Evolutionary conservation across 108 stramenopile genomes (phyloP).

Genomic region (Parietichytrium sp.): DNA sequence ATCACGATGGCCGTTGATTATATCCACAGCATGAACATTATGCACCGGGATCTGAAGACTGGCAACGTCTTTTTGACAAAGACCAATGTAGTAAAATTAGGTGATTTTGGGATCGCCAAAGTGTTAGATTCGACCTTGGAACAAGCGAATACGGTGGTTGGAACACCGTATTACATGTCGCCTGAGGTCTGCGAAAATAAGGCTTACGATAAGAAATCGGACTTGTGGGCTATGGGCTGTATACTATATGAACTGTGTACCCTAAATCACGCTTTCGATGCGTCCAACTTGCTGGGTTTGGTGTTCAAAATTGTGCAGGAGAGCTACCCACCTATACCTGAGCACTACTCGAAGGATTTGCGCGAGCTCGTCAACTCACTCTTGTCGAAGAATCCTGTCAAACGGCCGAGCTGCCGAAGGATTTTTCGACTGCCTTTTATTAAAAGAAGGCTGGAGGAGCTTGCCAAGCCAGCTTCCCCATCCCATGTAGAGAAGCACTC

Average conservation of each 20-base stretch:
- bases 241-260: constrained; percentile 43
- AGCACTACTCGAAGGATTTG: neutral
- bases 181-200: constrained; percentile 40
- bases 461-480: constrained; percentile 12
- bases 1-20: constrained; percentile 51
- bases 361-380: constrained; percentile 36
- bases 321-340: constrained; percentile 34
- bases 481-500: no score
- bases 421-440: constrained; percentile 4
- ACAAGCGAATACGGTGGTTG: constrained; percentile 53
- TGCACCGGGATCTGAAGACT: constrained; percentile 61
- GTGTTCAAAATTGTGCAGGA: constrained; percentile 38
- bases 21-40: constrained; percentile 51
- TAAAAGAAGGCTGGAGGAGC: neutral
- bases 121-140: constrained; percentile 48
- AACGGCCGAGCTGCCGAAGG: neutral
- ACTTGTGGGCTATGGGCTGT: constrained; percentile 43
- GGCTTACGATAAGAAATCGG: constrained; percentile 38
- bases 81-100: constrained; percentile 48
- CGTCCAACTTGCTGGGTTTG: constrained; percentile 22
- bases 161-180: constrained; percentile 59
- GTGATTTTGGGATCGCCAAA: constrained; percentile 57
- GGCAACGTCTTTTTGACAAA: constrained; percentile 64
- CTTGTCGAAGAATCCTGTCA: constrained; percentile 9
- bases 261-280: constrained; percentile 43